Conservation (phyloP, 306 rosid species). For the Begonia loranthoides region DNA sequence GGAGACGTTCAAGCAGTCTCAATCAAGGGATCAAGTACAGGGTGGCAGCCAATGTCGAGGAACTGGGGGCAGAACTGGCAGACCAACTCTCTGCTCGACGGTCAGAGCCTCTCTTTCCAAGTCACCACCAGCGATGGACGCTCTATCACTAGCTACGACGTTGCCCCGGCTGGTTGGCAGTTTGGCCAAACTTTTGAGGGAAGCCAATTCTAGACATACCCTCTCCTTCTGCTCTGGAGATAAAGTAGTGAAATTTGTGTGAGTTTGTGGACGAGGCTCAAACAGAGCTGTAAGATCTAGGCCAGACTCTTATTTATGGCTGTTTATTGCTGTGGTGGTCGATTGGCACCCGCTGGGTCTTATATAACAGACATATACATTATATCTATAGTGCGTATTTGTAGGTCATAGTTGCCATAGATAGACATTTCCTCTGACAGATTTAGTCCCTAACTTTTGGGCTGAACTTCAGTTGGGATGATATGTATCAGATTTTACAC, state of each 20-base stretch:
- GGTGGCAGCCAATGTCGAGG: conserved; percentile 84
- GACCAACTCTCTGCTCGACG: conserved; percentile 68
- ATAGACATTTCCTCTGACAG: not conserved
- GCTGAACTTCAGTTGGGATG: too few relatives aligned
- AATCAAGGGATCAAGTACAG: conserved; percentile 66
- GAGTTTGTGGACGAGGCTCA: not conserved
- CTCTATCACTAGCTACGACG: conserved; percentile 46
- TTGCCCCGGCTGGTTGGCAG: conserved; percentile 61
- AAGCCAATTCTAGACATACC: conserved; percentile 36
- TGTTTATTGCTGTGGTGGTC: conserved; percentile 15
- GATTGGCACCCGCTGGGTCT: conserved; percentile 14
- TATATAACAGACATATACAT: not conserved
- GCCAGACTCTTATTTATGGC: not conserved
- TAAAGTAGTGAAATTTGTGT: not conserved
- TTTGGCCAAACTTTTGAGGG: conserved; percentile 75
- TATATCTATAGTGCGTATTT: not conserved
- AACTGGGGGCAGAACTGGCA: conserved; percentile 98
- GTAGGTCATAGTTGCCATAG: not conserved
- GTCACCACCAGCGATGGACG: conserved; percentile 80
- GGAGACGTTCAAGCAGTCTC: conserved; percentile 74
- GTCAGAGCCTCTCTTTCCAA: conserved; percentile 68
- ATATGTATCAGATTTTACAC: too few relatives aligned
- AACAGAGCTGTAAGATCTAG: too few relatives aligned
- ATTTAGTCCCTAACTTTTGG: too few relatives aligned
- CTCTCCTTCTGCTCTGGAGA: not conserved